Base-by-base conservation (phyloP, 768 basidiomycete species). In the Psilocybe cyanescens region DNA sequence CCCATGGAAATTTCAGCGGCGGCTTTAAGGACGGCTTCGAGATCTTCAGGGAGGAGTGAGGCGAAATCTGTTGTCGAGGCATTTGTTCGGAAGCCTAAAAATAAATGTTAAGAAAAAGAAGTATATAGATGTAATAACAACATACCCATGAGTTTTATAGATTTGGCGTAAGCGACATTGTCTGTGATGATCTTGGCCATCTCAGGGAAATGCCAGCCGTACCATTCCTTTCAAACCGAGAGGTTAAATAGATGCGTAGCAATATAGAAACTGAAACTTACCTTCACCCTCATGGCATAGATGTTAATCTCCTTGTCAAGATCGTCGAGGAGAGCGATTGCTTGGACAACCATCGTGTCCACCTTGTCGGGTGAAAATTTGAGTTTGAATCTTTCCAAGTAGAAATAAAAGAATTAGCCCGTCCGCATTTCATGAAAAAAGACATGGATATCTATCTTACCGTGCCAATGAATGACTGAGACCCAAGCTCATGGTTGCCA, bases 191-290 rank as follows among this genome's bases (percentile, higher is more conserved):
- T 99, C 81, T 98, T 99, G 61, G 90, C 92, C 91, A 99, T 93
- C 78, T 99, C 97, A 4, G 97, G 97, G 85, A 99, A 99, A 80
- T 99, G 97, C 97, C 97, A 99, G 39, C 97, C 97, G 70, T 99
- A 99, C 97, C 97, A 99, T 86, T 99, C 97, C 97, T 97, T 68
- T 4, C 50, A 39, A 58, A 11, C 33, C 11, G 17, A 17, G 55
- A 55, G 14, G 53, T 6, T 47, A 14, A 29, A 37, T 41, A 46
- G 55, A 11, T 24, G n/a, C 30, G 29, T 50, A 63, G 24, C 24
- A 4, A 46, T 12, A 44, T 41, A 8, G 12, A 37, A 41, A 33
- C 54, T 61, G 16, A 14, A 50, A 48, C 17, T 12, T 58, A 96
- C 96, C 86, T 99, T 99, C 49, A 97, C 94, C 70, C 97, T 87